A percentile compares a stretch with the other conserved stretches of the same genome.
These are phyloP conservation scores for Naganishia sp. DNA, from an alignment of 1,284 basidiomycete species.

Conservation along the genomic window DNA sequence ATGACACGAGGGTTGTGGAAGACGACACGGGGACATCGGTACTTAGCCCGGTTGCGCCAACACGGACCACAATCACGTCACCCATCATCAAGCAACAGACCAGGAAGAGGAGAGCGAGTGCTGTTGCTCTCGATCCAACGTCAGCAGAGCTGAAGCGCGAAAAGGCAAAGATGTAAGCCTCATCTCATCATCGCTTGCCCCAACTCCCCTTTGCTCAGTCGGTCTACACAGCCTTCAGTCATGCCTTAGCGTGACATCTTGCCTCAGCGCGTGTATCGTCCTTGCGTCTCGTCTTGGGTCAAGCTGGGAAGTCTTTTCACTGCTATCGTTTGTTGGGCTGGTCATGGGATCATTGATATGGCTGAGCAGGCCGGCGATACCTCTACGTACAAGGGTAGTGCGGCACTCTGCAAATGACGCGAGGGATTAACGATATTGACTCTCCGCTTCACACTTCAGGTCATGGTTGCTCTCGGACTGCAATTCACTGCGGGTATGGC, in stretches of 20 bases:
- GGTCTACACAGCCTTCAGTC: slow-evolving; percentile 69
- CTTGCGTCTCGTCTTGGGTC: slow-evolving; percentile 84
- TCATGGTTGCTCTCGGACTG: not conserved
- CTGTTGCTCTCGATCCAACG: not conserved
- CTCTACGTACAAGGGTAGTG: slow-evolving; percentile 9
- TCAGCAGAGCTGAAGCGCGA: slow-evolving; percentile 18
- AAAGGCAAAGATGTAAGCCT: slow-evolving; percentile 28
- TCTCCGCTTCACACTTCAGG: not conserved
- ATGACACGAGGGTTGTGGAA: not conserved
- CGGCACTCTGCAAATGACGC: not conserved
- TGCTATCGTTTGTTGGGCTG: slow-evolving; percentile 73
- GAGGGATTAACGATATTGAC: not conserved
- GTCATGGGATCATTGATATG: slow-evolving; percentile 31
- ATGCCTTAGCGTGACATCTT: slow-evolving; percentile 90
- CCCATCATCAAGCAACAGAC: not conserved
- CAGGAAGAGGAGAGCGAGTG: slow-evolving; percentile 3
- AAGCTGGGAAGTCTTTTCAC: slow-evolving; percentile 83
- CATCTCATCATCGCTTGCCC: no score
- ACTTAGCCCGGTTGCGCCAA: slow-evolving; percentile 8
- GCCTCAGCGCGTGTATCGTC: slow-evolving; percentile 89
- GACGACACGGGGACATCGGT: slow-evolving; percentile 15
- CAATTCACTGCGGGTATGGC: slow-evolving; percentile 4
- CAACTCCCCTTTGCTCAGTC: not conserved
- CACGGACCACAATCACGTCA: slow-evolving; percentile 3
- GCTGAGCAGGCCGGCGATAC: slow-evolving; percentile 23